A percentile compares a stretch with the other conserved stretches of the same genome.
Evolutionary conservation across 2,329 filamentous ascomycete genomes (phyloP).

Genomic region (Stachybotrys elegans): DNA sequence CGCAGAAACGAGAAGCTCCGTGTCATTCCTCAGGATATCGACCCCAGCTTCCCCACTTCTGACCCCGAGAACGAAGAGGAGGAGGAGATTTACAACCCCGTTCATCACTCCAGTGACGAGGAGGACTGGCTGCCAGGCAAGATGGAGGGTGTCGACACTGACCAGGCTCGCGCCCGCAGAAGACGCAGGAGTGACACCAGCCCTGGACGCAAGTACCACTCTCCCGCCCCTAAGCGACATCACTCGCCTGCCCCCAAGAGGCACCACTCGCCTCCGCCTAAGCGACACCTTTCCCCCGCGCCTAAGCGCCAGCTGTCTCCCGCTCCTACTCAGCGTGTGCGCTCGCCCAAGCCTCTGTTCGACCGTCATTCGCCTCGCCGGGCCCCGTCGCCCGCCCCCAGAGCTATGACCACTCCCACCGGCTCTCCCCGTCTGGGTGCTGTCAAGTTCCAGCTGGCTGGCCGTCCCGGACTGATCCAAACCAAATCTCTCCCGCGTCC

Average conservation of each 20-base stretch:
- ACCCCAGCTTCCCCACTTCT: constrained; percentile 93
- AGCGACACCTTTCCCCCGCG: constrained; percentile 37
- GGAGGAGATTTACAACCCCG: constrained; percentile 57
- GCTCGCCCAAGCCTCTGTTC: constrained; percentile 52
- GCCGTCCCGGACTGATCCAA: constrained; percentile 63
- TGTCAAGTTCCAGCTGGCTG: constrained; percentile 33
- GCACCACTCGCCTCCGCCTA: constrained; percentile 38
- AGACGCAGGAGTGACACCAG: constrained; percentile 46
- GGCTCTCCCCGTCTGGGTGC: constrained; percentile 34
- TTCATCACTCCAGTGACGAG: constrained; percentile 60
- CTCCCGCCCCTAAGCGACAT: constrained; percentile 31
- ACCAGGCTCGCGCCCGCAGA: constrained; percentile 44
- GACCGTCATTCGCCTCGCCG: constrained; percentile 66
- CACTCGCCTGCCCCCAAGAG: constrained; percentile 32
- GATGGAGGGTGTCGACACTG: constrained; percentile 61
- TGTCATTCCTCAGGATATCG: constrained; percentile 89
- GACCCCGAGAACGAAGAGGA: constrained; percentile 85
- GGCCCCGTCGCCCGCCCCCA: constrained; percentile 65
- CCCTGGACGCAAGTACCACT: constrained; percentile 39
- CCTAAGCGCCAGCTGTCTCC: constrained; percentile 25
- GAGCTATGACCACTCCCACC: constrained; percentile 25
- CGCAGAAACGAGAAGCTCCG: constrained; percentile 77
- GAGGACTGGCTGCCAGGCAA: constrained; percentile 66
- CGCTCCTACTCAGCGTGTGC: constrained; percentile 40
- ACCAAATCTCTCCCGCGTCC: constrained; percentile 85